Evolutionary conservation across 129 eudicot species (phyloP), one percentile per base, ranked within the genome.

Genomic region (Solidago caesia): DNA sequence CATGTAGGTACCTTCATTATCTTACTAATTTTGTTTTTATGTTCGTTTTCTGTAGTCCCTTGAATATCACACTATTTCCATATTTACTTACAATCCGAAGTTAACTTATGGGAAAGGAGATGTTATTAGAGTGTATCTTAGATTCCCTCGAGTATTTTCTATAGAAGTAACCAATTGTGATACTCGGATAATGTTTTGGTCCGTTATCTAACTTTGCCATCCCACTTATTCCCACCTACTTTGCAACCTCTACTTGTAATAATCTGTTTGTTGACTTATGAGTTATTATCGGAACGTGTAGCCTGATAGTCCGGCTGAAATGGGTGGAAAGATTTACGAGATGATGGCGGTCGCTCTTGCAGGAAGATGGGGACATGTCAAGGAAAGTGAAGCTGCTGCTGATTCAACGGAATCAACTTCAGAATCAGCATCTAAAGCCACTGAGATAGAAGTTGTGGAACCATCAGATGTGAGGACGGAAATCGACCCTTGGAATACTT

Each of bases 331-430:
- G 81, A 95, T 95, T 49, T 95, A 95, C 16, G 99, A 95, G 79
- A 95, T 95, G 99, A 95, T 95, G 99, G 89, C 97, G 4, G 87
- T 95, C 73, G 99, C 99, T 63, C 94, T 95, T 3, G 97, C 96
- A 42, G 99, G 99, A 53, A 87, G 84, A 61, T 95, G 99, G 99
- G 99, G 99, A 55, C 77, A 97, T 79, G 73, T 74, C 4, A 96
- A 95, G 52, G 96, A 84, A 9, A 75, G 12, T 4, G 71, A 66
- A 44, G 15, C 39, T 66, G 71, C 66, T 8, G 27, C 72, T 78
- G 89, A 77, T 16, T 15, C 89, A 6, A 66, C 94, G 0, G 95
- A 80, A 15, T 60, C 86, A 14, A 84, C 51, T 58, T 62, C 46
- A 4, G 78, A 81, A 72, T 16, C 86, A 2, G 64, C 70, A 21